phyloP scores from a whole-genome alignment of 352 stramenopile species.

The Elongisporangium undulatum region DNA sequence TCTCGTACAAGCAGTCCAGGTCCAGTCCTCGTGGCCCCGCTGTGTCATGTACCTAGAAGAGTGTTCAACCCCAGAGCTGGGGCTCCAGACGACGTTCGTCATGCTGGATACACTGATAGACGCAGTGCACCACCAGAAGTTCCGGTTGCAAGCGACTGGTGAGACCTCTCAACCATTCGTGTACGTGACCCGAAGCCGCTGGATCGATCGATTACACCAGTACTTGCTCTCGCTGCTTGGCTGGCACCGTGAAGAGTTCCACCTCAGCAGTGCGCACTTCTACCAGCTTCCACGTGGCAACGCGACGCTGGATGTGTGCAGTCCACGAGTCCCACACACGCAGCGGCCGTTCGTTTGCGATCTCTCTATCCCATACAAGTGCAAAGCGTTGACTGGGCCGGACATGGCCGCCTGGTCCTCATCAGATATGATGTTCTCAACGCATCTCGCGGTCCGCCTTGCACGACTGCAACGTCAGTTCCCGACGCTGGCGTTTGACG shows the following conservation, averaged over 20 bases:
- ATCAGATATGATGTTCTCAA: neutral
- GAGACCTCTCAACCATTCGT: constrained; percentile 10
- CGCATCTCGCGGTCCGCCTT: neutral
- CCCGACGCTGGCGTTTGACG: neutral
- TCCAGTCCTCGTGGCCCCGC: constrained; percentile 15
- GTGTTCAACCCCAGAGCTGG: constrained; percentile 8
- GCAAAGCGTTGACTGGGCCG: neutral
- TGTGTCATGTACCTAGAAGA: constrained; percentile 22
- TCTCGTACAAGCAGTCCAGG: constrained; percentile 12
- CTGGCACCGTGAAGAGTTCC: neutral
- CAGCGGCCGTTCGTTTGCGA: neutral
- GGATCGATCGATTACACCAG: constrained; percentile 32
- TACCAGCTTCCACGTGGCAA: neutral
- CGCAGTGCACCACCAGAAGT: constrained; percentile 5
- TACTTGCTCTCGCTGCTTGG: constrained; percentile 1
- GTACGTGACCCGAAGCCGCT: constrained; percentile 11
- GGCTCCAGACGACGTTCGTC: constrained; percentile 17
- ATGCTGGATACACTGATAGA: constrained; percentile 33
- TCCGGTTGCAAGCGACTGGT: neutral
- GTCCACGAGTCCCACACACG: neutral
- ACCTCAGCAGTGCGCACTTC: neutral
- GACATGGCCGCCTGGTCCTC: neutral
- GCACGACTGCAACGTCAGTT: neutral
- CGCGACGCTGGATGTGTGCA: neutral
- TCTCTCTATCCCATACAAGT: neutral